These are phyloP conservation scores for Murraya koenigii DNA, from an alignment of 345 rosid species.

Conservation along the genomic window DNA sequence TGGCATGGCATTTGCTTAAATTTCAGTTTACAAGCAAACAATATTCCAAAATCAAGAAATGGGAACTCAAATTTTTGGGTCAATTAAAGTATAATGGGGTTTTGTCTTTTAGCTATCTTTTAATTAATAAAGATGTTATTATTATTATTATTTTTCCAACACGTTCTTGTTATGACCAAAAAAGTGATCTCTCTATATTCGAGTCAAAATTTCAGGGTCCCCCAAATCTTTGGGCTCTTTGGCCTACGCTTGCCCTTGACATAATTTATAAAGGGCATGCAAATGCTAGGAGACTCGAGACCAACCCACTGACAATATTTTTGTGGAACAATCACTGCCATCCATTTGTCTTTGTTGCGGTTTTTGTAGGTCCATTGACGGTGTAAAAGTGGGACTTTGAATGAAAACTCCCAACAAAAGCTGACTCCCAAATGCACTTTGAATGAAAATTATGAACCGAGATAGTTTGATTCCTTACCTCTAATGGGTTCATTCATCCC, in stretches of 20 bases:
- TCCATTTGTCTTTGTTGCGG: background rate
- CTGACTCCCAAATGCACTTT: background rate
- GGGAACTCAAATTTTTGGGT: background rate
- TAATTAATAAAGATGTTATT: background rate
- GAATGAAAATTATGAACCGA: background rate
- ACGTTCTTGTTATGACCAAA: background rate
- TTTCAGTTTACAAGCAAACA: background rate
- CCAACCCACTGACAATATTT: background rate
- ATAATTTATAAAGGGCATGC: background rate
- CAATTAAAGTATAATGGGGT: background rate
- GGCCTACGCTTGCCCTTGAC: background rate
- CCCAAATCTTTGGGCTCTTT: background rate
- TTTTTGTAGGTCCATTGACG: background rate
- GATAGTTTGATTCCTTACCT: background rate
- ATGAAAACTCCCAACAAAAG: background rate
- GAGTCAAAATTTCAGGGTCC: background rate
- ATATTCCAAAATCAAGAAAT: background rate
- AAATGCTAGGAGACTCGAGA: background rate
- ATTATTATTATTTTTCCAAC: background rate
- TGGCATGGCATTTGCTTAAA: background rate
- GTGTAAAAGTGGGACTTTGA: constrained; percentile 5
- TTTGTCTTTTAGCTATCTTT: background rate
- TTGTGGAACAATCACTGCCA: background rate
- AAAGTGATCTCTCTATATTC: background rate
- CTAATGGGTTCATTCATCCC: background rate